Evolutionary conservation across 2,329 filamentous ascomycete species (phyloP).

Genomic region (Trichoderma sp.): DNA sequence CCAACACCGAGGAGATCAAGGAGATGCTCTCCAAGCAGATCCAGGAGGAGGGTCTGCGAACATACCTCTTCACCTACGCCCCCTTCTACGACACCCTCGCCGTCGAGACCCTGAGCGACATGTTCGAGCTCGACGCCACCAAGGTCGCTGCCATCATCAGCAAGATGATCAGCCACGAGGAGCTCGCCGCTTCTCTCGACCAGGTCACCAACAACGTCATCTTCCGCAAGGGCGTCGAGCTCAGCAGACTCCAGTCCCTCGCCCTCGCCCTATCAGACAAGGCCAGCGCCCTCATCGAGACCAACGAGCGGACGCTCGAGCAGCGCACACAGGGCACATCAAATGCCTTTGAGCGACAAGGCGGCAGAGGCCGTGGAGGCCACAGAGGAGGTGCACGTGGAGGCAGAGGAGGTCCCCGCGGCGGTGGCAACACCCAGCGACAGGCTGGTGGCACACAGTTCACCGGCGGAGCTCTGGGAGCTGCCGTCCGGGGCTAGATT

Average conservation of each 20-base stretch:
- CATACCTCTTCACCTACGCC: conserved; percentile 98
- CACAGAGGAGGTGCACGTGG: conserved; percentile 64
- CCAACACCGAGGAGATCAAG: conserved; percentile 91
- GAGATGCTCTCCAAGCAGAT: conserved; percentile 96
- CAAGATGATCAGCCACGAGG: conserved; percentile 99
- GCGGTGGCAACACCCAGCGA: conserved; percentile 63
- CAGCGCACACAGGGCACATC: conserved; percentile 94
- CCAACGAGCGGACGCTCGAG: conserved; percentile 95
- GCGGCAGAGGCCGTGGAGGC: conserved; percentile 73
- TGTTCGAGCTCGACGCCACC: conserved; percentile 91
- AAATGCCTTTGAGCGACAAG: conserved; percentile 93
- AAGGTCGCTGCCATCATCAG: conserved; percentile 95
- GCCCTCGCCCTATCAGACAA: conserved; percentile 95
- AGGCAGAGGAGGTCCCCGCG: conserved; percentile 63
- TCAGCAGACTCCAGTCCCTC: conserved; percentile 92
- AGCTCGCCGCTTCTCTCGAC: conserved; percentile 92
- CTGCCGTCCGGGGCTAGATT: conserved; percentile 63
- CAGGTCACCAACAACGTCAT: conserved; percentile 97
- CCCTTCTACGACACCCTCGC: conserved; percentile 98
- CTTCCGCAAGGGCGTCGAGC: conserved; percentile 99
- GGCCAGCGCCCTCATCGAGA: conserved; percentile 92
- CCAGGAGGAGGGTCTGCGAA: conserved; percentile 96
- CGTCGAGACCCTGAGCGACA: conserved; percentile 78
- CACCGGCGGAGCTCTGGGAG: conserved; percentile 77
- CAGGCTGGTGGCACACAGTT: conserved; percentile 77